Percentiles rank a stretch among this genome's conserved stretches.
phyloP scores from a whole-genome alignment of 495 filamentous ascomycete species.

The Aspergillus incahuasiensis region DNA sequence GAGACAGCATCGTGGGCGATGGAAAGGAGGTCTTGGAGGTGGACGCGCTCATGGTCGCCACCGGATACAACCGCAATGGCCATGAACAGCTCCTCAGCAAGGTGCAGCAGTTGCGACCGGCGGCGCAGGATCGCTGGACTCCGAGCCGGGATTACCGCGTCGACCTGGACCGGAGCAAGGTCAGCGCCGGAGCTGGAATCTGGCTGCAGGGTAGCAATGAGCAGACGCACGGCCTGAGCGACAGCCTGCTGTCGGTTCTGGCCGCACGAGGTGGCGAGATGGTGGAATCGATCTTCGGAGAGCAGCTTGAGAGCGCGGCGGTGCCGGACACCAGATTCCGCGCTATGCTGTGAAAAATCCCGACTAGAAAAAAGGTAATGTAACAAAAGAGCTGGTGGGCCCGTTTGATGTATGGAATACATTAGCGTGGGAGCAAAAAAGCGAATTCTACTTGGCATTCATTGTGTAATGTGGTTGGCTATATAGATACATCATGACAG shows the following conservation, averaged over 20 bases:
- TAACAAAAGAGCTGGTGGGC: background rate
- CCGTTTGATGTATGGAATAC: conserved; percentile 5
- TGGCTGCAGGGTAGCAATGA: conserved; percentile 97
- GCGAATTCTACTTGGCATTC: conserved; percentile 3
- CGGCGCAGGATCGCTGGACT: conserved; percentile 34
- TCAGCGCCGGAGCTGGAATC: conserved; percentile 62
- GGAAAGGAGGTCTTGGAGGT: conserved; percentile 61
- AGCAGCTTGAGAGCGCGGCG: conserved; percentile 31
- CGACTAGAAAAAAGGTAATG: background rate
- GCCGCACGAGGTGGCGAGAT: conserved; percentile 73
- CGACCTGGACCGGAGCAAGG: conserved; percentile 57
- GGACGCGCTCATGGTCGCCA: conserved; percentile 80
- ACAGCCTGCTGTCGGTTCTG: conserved; percentile 73
- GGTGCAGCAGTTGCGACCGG: conserved; percentile 57
- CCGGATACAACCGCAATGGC: conserved; percentile 74
- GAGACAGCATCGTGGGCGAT: conserved; percentile 19
- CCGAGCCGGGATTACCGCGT: conserved; percentile 68
- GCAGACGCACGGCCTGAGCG: conserved; percentile 81
- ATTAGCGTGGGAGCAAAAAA: background rate
- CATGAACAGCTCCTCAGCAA: conserved; percentile 74
- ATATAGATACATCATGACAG: background rate
- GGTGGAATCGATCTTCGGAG: conserved; percentile 68
- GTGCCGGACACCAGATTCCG: conserved; percentile 40
- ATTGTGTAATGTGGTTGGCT: conserved; percentile 5
- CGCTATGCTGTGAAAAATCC: conserved; percentile 34